These are phyloP conservation scores for Pisolithus microcarpus DNA, from an alignment of 768 basidiomycete genomes.

Conservation along the genomic window DNA sequence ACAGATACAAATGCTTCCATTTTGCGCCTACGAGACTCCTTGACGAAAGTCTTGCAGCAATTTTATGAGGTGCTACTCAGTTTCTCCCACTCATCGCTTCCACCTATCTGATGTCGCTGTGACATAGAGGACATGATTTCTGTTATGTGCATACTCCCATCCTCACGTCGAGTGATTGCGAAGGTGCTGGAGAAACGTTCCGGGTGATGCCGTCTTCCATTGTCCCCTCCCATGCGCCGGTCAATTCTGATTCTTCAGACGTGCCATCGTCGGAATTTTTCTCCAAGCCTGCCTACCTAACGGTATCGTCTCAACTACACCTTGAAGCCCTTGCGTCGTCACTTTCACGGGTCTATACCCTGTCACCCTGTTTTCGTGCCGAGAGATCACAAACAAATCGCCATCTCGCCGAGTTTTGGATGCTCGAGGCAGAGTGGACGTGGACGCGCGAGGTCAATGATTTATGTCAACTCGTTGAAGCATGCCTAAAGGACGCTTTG, in stretches of 20 bases:
- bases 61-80: constrained; percentile 63
- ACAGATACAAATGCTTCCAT: constrained; percentile 66
- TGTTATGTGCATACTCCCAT: constrained; percentile 77
- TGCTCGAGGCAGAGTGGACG: constrained; percentile 95
- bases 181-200: constrained; percentile 94
- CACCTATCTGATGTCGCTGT: not conserved
- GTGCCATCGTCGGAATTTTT: constrained; percentile 52
- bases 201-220: constrained; percentile 41
- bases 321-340: constrained; percentile 81
- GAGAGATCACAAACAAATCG: constrained; percentile 81
- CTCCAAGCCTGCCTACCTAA: constrained; percentile 69
- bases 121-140: constrained; percentile 68
- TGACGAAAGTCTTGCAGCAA: constrained; percentile 49
- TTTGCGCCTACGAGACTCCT: constrained; percentile 60
- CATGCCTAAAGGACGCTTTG: constrained; percentile 39
- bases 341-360: constrained; percentile 80
- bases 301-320: constrained; percentile 94
- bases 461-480: constrained; percentile 53
- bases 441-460: constrained; percentile 43
- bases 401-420: constrained; percentile 98
- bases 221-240: constrained; percentile 7
- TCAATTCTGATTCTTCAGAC: constrained; percentile 9
- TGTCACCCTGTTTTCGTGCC: constrained; percentile 91
- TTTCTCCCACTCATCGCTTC: not conserved
- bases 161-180: constrained; percentile 86